Base-by-base conservation (phyloP, 2,329 filamentous ascomycete species). In the Monosporascus sp. region DNA sequence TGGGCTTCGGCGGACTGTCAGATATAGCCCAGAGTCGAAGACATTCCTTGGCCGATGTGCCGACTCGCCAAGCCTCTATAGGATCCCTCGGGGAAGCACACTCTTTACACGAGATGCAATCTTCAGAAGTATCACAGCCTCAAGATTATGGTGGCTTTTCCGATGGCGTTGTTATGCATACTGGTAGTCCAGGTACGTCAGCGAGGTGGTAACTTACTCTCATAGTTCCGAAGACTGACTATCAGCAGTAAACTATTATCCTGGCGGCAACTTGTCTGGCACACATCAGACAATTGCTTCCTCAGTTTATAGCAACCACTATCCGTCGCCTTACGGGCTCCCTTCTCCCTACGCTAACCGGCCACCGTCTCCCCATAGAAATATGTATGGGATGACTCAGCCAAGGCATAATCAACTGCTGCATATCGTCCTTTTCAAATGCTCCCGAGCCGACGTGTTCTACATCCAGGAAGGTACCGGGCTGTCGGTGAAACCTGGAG, bases 391-490 rank as follows among this genome's bases (percentile, higher is more conserved):
- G 48, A 77, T 85, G 66, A 73, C 76, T 35, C 84, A 82, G 63
- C 81, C 79, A 38, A 81, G 81, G 48, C 80, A 82, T 61, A 87
- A 83, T 58, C 87, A 90, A 67, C 77, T 86, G 7, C 78, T 96
- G 8, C 93, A 93, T 68, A 87, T 99, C 50, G 93, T 99, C 17
- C 84, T 93, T 6, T 99, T 99, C 82, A 99, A 99, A 71, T 97
- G 92, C 68, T 90, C 90, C 37, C 83, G 94, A 56, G 92, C 93
- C 38, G 94, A 97, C 65, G 90, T 97, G 9, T 99, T 97, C 70
- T 97, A 96, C 70, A 90, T 97, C 37, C 92, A 96, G 69, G 92
- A 97, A 68, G 92, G 93, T 55, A 97, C 92, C 6, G 94, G 94
- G 3, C 79, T 99, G 35, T 88, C 89, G 20, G 88, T 97, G 51